These are phyloP conservation scores for Rhytidhysteron rufulum DNA, from an alignment of 2,329 filamentous ascomycete genomes.

Conservation along the genomic window DNA sequence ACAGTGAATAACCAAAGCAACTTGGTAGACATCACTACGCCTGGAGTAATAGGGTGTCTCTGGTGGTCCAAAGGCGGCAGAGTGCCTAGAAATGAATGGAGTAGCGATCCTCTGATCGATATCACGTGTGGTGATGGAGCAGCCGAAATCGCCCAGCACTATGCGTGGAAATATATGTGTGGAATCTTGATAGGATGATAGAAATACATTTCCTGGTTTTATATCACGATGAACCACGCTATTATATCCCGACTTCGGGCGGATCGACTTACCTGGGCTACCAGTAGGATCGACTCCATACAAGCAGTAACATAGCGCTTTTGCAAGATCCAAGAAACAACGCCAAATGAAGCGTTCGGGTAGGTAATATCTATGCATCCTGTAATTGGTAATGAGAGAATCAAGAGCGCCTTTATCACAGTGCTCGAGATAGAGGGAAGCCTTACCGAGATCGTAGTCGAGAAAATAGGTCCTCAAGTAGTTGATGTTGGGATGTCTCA, in stretches of 20 bases:
- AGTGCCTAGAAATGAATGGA: background rate
- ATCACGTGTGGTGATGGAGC: background rate
- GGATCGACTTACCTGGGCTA: background rate
- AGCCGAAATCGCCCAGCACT: background rate
- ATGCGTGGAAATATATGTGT: background rate
- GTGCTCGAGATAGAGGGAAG: constrained; percentile 10
- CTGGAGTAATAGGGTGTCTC: background rate
- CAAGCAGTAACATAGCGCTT: constrained; percentile 10
- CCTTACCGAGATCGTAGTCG: background rate
- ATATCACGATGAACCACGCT: background rate
- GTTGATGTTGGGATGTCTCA: constrained; percentile 6
- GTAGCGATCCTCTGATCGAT: background rate
- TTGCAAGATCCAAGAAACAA: constrained; percentile 9
- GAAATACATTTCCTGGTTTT: background rate
- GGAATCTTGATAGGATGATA: background rate
- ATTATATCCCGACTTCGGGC: background rate
- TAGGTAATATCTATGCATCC: background rate
- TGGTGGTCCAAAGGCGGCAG: background rate
- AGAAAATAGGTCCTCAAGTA: background rate
- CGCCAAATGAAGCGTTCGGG: constrained; percentile 14
- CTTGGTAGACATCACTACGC: constrained; percentile 1
- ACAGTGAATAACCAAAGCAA: constrained; percentile 1
- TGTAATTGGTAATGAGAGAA: constrained; percentile 5
- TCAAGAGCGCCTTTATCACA: constrained; percentile 15
- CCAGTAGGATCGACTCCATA: background rate